A percentile compares a stretch with the other conserved stretches of the same genome.
phyloP scores from a whole-genome alignment of 805 yeast genomes.

The Myxozyma monticola region DNA sequence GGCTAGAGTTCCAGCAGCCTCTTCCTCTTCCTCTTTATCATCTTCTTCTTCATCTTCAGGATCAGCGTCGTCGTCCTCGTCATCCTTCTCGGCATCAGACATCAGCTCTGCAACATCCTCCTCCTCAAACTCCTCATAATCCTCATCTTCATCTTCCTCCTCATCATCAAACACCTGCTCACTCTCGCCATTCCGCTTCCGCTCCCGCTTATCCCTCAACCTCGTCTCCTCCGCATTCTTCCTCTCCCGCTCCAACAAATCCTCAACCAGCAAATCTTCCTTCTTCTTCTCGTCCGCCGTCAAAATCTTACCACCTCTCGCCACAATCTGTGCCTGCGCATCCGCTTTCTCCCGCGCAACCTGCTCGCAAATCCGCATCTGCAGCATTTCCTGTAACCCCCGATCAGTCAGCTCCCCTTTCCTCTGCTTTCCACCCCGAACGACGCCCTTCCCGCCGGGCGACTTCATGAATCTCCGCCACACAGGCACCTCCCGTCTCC shows the following conservation, averaged over 20 bases:
- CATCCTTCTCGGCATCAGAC: constrained; percentile 14
- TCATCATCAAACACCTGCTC: constrained; percentile 1
- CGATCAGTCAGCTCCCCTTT: constrained; percentile 13
- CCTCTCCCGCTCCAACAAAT: constrained; percentile 24
- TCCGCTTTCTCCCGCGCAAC: constrained; percentile 10
- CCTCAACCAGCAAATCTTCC: constrained; percentile 26
- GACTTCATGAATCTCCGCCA: constrained; percentile 3
- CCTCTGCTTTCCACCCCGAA: neutral
- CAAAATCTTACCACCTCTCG: constrained; percentile 12
- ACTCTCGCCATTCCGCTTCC: constrained; percentile 1
- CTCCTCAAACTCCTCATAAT: constrained; percentile 18
- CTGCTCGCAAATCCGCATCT: constrained; percentile 14
- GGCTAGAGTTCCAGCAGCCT: too few species aligned
- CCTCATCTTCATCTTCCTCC: constrained; percentile 13
- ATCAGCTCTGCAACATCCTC: constrained; percentile 20
- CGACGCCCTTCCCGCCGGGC: neutral
- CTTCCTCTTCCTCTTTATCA: constrained; percentile 8
- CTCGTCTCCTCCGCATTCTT: constrained; percentile 20
- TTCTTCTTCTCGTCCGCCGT: constrained; percentile 19
- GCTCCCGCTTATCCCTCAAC: constrained; percentile 15
- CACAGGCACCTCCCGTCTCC: neutral
- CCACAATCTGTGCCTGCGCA: constrained; percentile 7
- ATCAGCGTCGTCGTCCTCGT: constrained; percentile 8
- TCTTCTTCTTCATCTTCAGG: constrained; percentile 10
- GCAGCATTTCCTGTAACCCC: constrained; percentile 8